A percentile compares a stretch with the other conserved stretches of the same genome.
phyloP scores from a whole-genome alignment of 2,329 filamentous ascomycete genomes.

The Colletotrichum sp. region DNA sequence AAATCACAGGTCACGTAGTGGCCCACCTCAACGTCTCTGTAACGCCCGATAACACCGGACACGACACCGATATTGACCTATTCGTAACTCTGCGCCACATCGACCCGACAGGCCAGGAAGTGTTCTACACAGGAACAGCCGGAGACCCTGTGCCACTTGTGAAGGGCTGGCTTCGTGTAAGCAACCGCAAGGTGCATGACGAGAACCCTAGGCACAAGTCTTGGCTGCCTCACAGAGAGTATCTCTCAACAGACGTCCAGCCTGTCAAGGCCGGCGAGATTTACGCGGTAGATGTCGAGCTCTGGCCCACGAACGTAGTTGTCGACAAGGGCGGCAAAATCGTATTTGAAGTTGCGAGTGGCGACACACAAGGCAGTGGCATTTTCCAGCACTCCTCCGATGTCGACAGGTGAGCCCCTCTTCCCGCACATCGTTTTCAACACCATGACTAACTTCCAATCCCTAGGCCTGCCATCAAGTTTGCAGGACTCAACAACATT shows the following conservation, averaged over 20 bases:
- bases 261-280: conserved; percentile 59
- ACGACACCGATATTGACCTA: conserved; percentile 61
- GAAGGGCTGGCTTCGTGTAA: conserved; percentile 69
- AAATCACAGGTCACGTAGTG: conserved; percentile 72
- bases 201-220: conserved; percentile 55
- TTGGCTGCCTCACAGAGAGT: conserved; percentile 64
- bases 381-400: conserved; percentile 59
- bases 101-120: conserved; percentile 56
- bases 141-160: conserved; percentile 67
- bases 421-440: conserved; percentile 17
- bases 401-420: conserved; percentile 46
- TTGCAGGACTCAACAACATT: conserved; percentile 54
- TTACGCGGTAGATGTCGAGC: conserved; percentile 65
- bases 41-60: conserved; percentile 52
- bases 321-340: conserved; percentile 50
- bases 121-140: conserved; percentile 70
- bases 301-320: conserved; percentile 70
- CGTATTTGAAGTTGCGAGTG: conserved; percentile 59
- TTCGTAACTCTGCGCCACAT: conserved; percentile 69
- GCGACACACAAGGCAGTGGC: conserved; percentile 65
- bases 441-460: conserved; percentile 45
- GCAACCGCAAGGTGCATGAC: conserved; percentile 57
- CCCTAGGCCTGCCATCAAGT: conserved; percentile 47
- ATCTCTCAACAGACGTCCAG: conserved; percentile 59
- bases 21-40: conserved; percentile 70